Evolutionary conservation across 108 stramenopile genomes (phyloP).

Genomic region (Skeletonema tropicum): DNA sequence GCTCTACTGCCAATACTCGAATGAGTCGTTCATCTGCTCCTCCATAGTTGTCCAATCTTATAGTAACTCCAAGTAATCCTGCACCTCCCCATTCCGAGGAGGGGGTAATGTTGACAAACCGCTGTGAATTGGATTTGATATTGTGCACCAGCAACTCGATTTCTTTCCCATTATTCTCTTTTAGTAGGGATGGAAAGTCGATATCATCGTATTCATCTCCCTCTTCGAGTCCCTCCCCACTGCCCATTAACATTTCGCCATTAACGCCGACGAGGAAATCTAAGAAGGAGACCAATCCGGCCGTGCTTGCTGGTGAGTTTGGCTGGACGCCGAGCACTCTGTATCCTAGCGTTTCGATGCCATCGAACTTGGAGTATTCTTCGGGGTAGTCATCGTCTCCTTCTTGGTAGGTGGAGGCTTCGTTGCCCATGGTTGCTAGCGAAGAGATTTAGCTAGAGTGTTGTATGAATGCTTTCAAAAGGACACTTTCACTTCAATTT

Average conservation of each 20-base stretch:
- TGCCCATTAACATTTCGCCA: conserved; percentile 72
- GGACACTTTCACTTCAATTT: too few species aligned
- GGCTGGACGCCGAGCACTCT: conserved; percentile 96
- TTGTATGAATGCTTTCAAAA: too few species aligned
- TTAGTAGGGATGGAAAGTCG: conserved; percentile 68
- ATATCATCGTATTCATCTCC: conserved; percentile 87
- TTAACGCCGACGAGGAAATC: conserved; percentile 94
- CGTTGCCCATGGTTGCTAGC: conserved; percentile 52
- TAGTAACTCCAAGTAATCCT: conserved; percentile 95
- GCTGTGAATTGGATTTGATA: conserved; percentile 79
- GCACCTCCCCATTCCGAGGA: conserved; percentile 90
- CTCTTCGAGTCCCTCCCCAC: conserved; percentile 70
- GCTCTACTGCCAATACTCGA: conserved; percentile 74
- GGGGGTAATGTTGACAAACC: conserved; percentile 81
- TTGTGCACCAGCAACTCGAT: conserved; percentile 85
- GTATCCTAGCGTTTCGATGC: conserved; percentile 88
- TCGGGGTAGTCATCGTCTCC: conserved; percentile 25
- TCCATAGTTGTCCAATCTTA: conserved; percentile 91
- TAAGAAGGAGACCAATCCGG: conserved; percentile 94
- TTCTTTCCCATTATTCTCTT: conserved; percentile 57
- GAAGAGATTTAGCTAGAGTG: too few species aligned
- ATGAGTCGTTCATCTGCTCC: conserved; percentile 87
- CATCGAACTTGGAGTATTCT: conserved; percentile 70
- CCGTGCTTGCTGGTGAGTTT: conserved; percentile 85
- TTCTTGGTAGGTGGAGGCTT: conserved; percentile 26